Percentiles rank a stretch among this genome's conserved stretches.
Conservation (phyloP, 441 rosid genomes). For the Erodium moschatum region DNA sequence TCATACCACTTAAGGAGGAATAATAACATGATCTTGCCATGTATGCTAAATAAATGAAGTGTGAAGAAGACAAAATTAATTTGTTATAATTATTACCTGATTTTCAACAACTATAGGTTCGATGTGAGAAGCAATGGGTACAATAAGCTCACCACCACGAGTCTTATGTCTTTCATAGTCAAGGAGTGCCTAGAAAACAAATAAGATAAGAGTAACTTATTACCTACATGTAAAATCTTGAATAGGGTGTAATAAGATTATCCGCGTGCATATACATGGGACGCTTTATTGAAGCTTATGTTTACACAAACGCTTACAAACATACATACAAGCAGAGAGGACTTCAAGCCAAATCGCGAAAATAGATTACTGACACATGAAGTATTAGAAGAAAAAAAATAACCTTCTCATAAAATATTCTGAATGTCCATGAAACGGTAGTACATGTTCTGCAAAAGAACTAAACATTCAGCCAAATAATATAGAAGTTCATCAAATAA, state of each 20-base stretch:
- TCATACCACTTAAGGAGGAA: not conserved
- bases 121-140: not conserved
- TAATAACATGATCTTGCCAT: not conserved
- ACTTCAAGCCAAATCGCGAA: not conserved
- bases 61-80: not conserved
- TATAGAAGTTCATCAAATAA: not conserved
- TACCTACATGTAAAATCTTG: not conserved
- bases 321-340: not conserved
- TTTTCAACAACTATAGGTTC: conserved; percentile 11
- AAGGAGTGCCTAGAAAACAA: conserved; percentile 5
- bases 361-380: not conserved
- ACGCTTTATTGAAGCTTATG: not conserved
- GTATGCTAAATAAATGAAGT: not conserved
- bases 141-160: conserved; percentile 10
- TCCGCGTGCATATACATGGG: not conserved
- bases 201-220: not conserved
- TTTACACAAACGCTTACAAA: not conserved
- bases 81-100: not conserved
- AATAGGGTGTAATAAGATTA: not conserved
- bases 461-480: conserved; percentile 9
- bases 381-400: conserved; percentile 13
- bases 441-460: conserved; percentile 59
- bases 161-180: conserved; percentile 10
- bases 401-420: conserved; percentile 72
- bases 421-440: conserved; percentile 72